These are phyloP conservation scores for Nicotiana benthamiana DNA, from an alignment of 257 asterid species.

Conservation along the genomic window DNA sequence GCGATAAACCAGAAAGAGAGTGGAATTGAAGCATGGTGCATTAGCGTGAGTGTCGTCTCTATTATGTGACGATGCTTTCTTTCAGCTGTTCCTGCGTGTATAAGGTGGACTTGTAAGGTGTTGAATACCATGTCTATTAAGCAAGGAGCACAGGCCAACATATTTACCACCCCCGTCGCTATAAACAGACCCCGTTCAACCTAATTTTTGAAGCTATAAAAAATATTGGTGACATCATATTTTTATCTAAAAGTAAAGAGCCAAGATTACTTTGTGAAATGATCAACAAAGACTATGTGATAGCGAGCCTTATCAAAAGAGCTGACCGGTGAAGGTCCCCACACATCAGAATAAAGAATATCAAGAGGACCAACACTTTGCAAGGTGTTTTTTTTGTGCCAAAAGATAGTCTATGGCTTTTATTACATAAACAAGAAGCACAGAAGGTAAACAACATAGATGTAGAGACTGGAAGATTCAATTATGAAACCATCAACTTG, in stretches of 20 bases:
- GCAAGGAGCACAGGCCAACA: not conserved
- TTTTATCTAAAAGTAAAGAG: not conserved
- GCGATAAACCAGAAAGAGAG: not conserved
- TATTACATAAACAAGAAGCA: no score
- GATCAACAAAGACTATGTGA: not conserved
- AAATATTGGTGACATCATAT: not conserved
- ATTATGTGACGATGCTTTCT: not conserved
- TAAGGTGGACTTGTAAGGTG: not conserved
- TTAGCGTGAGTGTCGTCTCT: not conserved
- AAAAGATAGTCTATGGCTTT: not conserved
- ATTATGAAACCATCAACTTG: no score
- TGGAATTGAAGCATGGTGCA: not conserved
- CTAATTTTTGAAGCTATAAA: not conserved
- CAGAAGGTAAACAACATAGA: no score
- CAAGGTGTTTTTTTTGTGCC: not conserved
- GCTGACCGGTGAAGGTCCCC: not conserved
- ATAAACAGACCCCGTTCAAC: not conserved
- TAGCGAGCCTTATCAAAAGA: not conserved
- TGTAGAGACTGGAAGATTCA: no score
- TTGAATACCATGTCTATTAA: not conserved
- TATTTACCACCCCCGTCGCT: not conserved
- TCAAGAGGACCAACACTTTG: not conserved
- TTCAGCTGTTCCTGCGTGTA: not conserved
- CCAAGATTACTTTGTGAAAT: not conserved
- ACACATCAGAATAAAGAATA: not conserved